These are phyloP conservation scores for Pythium diclinum DNA, from an alignment of 352 stramenopile genomes.

Conservation along the genomic window DNA sequence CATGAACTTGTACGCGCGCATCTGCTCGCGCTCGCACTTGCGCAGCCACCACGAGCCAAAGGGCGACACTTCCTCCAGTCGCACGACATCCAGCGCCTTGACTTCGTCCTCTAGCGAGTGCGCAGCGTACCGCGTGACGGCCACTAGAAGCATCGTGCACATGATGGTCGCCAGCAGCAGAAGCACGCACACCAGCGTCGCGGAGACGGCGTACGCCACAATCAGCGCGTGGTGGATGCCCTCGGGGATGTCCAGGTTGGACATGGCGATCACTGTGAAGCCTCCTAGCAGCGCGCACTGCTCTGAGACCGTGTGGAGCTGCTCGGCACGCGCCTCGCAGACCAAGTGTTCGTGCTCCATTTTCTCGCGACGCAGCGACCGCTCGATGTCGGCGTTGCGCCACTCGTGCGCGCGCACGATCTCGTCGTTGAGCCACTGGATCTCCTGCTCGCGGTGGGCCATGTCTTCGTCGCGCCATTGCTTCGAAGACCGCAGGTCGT, in stretches of 20 bases:
- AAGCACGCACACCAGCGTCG: conserved; percentile 49
- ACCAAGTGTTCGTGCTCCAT: conserved; percentile 62
- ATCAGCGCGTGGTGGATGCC: conserved; percentile 33
- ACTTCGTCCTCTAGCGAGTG: conserved; percentile 56
- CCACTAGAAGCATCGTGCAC: conserved; percentile 63
- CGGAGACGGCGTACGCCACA: conserved; percentile 44
- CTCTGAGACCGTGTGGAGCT: conserved; percentile 68
- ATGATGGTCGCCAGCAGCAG: conserved; percentile 64
- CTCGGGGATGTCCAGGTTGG: conserved; percentile 47
- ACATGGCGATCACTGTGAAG: conserved; percentile 71
- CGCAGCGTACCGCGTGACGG: conserved; percentile 59
- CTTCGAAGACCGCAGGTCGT: conserved; percentile 72
- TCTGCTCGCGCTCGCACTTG: conserved; percentile 64
- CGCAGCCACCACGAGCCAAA: conserved; percentile 70
- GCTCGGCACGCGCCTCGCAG: conserved; percentile 61
- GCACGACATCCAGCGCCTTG: conserved; percentile 36
- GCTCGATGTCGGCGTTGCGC: conserved; percentile 65
- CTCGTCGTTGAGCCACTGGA: conserved; percentile 79
- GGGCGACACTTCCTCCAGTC: conserved; percentile 52
- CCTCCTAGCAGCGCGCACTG: conserved; percentile 60
- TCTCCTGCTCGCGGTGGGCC: conserved; percentile 56
- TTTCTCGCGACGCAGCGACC: conserved; percentile 56
- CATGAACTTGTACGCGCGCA: conserved; percentile 73
- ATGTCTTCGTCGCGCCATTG: conserved; percentile 78
- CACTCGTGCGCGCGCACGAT: conserved; percentile 65